Percentiles rank a stretch among this genome's conserved stretches.
Evolutionary conservation across 2,329 filamentous ascomycete genomes (phyloP).

Genomic region (Aspergillus terreus): DNA sequence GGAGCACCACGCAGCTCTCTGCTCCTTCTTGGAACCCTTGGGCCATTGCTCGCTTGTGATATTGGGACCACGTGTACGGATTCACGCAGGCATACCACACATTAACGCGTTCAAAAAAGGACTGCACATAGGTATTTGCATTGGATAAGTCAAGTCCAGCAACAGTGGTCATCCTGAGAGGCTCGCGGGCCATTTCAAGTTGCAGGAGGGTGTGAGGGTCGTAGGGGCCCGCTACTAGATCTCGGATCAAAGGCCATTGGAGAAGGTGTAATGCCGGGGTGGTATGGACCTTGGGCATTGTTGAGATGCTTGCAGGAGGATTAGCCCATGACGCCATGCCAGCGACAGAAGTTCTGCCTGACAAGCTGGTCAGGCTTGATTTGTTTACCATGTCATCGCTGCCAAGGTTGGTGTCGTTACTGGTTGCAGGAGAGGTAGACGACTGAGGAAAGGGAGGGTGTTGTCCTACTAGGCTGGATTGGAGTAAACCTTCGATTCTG

Average conservation of each 20-base stretch:
- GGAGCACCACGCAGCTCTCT: conserved; percentile 76
- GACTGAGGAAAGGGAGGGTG: conserved; percentile 37
- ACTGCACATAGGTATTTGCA: conserved; percentile 69
- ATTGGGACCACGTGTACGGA: conserved; percentile 72
- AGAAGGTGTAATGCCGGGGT: conserved; percentile 66
- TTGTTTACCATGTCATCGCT: conserved; percentile 51
- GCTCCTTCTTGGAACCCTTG: conserved; percentile 74
- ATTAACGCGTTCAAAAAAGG: conserved; percentile 77
- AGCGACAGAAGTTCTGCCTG: conserved; percentile 50
- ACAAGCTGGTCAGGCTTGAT: conserved; percentile 10
- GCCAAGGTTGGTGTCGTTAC: conserved; percentile 60
- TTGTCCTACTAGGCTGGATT: conserved; percentile 57
- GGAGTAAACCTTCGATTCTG: conserved; percentile 74
- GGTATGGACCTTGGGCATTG: conserved; percentile 81
- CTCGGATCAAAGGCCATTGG: conserved; percentile 73
- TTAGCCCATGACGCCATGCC: conserved; percentile 71
- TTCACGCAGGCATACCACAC: conserved; percentile 85
- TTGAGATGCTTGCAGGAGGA: conserved; percentile 66
- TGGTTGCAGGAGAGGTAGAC: conserved; percentile 62
- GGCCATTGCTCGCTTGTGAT: conserved; percentile 71
- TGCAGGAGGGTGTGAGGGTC: conserved; percentile 79
- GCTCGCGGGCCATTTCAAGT: conserved; percentile 74
- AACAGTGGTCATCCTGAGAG: conserved; percentile 58
- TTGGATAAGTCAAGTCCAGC: conserved; percentile 70
- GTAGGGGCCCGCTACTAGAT: conserved; percentile 72